These are phyloP conservation scores for Macroventuria anomochaeta DNA, from an alignment of 2,329 filamentous ascomycete genomes.

Conservation along the genomic window DNA sequence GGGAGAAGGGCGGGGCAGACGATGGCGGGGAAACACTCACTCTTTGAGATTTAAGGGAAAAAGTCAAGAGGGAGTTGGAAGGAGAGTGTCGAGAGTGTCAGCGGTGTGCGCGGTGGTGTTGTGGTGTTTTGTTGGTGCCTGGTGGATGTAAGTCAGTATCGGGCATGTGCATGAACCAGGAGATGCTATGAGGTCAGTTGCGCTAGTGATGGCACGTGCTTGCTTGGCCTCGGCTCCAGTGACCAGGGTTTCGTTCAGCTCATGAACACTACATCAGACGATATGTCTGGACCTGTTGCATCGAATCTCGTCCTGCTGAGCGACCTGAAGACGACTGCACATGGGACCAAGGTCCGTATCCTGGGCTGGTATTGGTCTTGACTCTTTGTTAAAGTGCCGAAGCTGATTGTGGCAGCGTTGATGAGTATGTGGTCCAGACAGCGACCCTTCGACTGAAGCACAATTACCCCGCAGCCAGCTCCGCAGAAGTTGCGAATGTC, in stretches of 20 bases:
- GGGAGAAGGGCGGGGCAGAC: constrained; percentile 28
- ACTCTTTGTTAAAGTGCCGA: not conserved
- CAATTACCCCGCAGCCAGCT: constrained; percentile 58
- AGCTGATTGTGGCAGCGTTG: constrained; percentile 57
- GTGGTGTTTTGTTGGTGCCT: constrained; percentile 23
- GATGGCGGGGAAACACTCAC: constrained; percentile 19
- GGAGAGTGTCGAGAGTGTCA: constrained; percentile 1
- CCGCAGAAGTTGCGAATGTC: constrained; percentile 63
- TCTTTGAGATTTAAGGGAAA: constrained; percentile 6
- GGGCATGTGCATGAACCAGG: constrained; percentile 19
- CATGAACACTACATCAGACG: constrained; percentile 14
- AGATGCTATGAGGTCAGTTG: constrained; percentile 18
- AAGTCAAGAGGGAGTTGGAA: not conserved
- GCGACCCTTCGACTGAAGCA: constrained; percentile 74
- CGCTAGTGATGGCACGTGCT: constrained; percentile 20
- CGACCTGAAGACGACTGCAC: constrained; percentile 55
- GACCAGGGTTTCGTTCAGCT: constrained; percentile 8
- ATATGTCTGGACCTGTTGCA: constrained; percentile 62
- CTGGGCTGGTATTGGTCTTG: constrained; percentile 76
- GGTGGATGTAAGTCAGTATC: constrained; percentile 21
- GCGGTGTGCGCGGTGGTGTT: constrained; percentile 13
- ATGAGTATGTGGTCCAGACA: constrained; percentile 61
- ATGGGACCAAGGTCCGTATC: constrained; percentile 86
- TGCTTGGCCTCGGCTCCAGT: constrained; percentile 16
- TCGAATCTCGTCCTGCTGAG: constrained; percentile 57